These are phyloP conservation scores for Auriculariales sp. DNA, from an alignment of 768 basidiomycete genomes.

Conservation along the genomic window DNA sequence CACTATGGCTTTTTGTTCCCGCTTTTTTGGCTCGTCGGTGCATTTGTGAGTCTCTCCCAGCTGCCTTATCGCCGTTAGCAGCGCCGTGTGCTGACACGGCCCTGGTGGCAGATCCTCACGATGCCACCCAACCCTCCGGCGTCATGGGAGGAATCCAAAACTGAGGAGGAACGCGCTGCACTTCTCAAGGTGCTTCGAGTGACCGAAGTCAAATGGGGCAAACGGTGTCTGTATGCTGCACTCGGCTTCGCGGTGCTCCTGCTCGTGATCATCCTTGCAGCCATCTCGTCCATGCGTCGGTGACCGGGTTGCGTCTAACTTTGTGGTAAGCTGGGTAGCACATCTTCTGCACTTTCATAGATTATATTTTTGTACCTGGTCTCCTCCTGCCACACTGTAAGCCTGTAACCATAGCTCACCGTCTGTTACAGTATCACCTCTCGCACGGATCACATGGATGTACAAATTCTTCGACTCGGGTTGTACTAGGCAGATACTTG, in stretches of 20 bases:
- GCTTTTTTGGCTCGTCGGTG: constrained; percentile 30
- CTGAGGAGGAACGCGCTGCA: constrained; percentile 19
- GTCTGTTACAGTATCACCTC: too few relatives aligned
- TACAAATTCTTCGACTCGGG: too few relatives aligned
- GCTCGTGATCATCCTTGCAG: constrained; percentile 6
- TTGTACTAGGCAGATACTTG: too few relatives aligned
- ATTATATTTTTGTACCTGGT: too few relatives aligned
- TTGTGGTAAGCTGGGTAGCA: too few relatives aligned
- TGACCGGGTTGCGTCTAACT: too few relatives aligned
- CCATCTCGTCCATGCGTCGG: too few relatives aligned
- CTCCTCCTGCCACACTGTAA: too few relatives aligned
- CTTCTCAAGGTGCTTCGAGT: constrained; percentile 19
- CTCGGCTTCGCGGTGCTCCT: constrained; percentile 9
- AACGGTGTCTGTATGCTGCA: constrained; percentile 19
- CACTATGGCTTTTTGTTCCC: constrained; percentile 36
- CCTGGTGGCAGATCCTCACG: constrained; percentile 17
- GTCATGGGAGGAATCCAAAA: constrained; percentile 22
- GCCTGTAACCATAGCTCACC: too few relatives aligned
- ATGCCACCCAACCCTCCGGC: constrained; percentile 25
- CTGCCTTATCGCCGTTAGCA: not conserved
- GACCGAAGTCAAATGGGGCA: constrained; percentile 28
- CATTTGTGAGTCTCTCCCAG: constrained; percentile 13
- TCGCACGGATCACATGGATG: too few relatives aligned
- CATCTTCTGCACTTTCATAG: too few relatives aligned
- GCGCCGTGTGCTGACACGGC: too few relatives aligned